phyloP scores from a whole-genome alignment of 805 yeast species.

The Saturnispora halmiae region DNA sequence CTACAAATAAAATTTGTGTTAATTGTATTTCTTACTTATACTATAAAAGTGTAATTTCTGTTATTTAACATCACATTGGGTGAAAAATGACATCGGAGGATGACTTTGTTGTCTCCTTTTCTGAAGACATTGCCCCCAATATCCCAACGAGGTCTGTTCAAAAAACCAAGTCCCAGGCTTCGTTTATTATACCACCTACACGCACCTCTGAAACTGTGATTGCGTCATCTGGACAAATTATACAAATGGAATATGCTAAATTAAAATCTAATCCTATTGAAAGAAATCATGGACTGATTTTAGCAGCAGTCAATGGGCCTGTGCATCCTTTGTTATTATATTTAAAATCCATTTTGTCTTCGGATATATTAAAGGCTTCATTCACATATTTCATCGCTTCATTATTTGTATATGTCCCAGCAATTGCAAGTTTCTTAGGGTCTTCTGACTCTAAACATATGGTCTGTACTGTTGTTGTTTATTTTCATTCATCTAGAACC shows the following conservation, averaged over 20 bases:
- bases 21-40: too few species aligned
- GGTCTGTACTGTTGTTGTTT: conserved; percentile 74
- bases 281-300: too few species aligned
- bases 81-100: not conserved
- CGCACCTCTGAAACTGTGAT: conserved; percentile 34
- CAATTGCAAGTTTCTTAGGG: conserved; percentile 47
- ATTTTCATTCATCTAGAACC: conserved; percentile 75
- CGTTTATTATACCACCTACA: conserved; percentile 12
- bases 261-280: conserved; percentile 13
- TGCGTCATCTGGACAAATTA: conserved; percentile 36
- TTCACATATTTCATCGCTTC: conserved; percentile 71
- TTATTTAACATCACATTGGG: conserved; percentile 10
- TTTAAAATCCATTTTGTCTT: conserved; percentile 8
- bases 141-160: conserved; percentile 5
- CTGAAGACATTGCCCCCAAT: not conserved
- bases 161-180: conserved; percentile 16
- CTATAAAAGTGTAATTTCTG: too few species aligned
- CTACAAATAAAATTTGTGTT: too few species aligned
- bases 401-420: conserved; percentile 52
- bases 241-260: conserved; percentile 25
- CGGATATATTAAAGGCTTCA: conserved; percentile 45
- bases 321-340: too few species aligned
- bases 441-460: conserved; percentile 67
- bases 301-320: too few species aligned
- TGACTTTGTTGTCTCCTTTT: not conserved